Percentiles rank a stretch among this genome's conserved stretches.
These are phyloP conservation scores for Mortierella sp. DNA, from an alignment of 371 early-diverging fungal genomes.

Conservation along the genomic window DNA sequence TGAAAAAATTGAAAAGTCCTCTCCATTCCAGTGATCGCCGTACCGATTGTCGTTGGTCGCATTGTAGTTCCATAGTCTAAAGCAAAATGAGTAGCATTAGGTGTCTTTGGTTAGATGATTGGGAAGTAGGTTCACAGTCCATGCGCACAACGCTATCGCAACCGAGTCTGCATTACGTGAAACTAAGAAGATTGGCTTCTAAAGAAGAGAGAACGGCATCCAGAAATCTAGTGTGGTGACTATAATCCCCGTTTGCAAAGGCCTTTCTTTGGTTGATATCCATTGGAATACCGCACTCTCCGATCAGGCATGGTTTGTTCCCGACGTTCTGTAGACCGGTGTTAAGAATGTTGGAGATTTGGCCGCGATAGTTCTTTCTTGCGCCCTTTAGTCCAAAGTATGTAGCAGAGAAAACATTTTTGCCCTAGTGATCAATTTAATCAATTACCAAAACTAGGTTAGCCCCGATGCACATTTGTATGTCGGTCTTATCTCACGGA, in stretches of 20 bases:
- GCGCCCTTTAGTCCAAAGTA: conserved; percentile 86
- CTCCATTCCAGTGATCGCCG: conserved; percentile 93
- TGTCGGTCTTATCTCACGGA: background rate
- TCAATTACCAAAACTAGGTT: background rate
- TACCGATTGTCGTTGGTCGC: conserved; percentile 78
- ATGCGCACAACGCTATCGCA: background rate
- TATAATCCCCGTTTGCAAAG: conserved; percentile 75
- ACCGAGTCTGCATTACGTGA: conserved; percentile 61
- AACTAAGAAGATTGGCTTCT: conserved; percentile 80
- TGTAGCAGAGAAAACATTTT: conserved; percentile 76
- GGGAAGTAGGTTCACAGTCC: no score
- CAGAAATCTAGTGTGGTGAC: conserved; percentile 73
- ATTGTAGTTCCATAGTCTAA: conserved; percentile 87
- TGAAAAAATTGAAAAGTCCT: conserved; percentile 86
- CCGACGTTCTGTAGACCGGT: conserved; percentile 73
- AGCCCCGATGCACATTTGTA: background rate
- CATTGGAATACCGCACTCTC: conserved; percentile 91
- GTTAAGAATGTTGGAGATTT: conserved; percentile 73
- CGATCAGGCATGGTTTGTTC: conserved; percentile 72
- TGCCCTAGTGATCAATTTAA: conserved; percentile 55
- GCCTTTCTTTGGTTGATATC: conserved; percentile 80
- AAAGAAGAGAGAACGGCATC: conserved; percentile 79
- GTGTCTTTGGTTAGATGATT: background rate
- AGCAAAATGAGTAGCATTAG: background rate
- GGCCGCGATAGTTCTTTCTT: conserved; percentile 77